Evolutionary conservation across 306 rosid genomes (phyloP).

Genomic region (Carpinus viminea): DNA sequence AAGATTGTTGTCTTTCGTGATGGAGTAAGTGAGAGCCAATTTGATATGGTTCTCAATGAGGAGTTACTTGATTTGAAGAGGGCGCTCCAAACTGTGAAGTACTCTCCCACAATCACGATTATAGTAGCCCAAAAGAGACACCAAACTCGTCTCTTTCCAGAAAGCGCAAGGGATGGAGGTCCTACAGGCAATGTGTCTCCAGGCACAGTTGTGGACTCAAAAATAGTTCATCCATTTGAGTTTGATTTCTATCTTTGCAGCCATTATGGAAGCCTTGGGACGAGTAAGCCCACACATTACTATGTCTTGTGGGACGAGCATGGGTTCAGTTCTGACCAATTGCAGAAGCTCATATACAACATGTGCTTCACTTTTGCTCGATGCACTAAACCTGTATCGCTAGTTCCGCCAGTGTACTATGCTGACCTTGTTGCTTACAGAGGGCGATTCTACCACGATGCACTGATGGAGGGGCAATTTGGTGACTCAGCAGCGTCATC

Average conservation of each 20-base stretch:
- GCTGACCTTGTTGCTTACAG: slow-evolving; percentile 87
- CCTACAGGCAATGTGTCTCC: slow-evolving; percentile 51
- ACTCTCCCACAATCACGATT: slow-evolving; percentile 60
- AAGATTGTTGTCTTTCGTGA: slow-evolving; percentile 69
- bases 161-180: slow-evolving; percentile 42
- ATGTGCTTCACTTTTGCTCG: slow-evolving; percentile 82
- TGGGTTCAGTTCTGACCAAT: slow-evolving; percentile 58
- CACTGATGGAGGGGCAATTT: slow-evolving; percentile 35
- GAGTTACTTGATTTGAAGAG: slow-evolving; percentile 58
- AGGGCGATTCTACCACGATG: slow-evolving; percentile 69
- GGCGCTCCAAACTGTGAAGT: slow-evolving; percentile 33
- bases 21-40: slow-evolving; percentile 79
- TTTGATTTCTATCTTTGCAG: slow-evolving; percentile 79
- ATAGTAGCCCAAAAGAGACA: slow-evolving; percentile 82
- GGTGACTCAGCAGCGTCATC: slow-evolving; percentile 36
- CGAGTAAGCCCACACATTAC: slow-evolving; percentile 88
- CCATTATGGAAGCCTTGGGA: slow-evolving; percentile 70
- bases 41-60: slow-evolving; percentile 85
- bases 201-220: slow-evolving; percentile 74
- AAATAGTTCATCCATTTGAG: slow-evolving; percentile 66
- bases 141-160: slow-evolving; percentile 65
- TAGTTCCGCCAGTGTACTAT: slow-evolving; percentile 81
- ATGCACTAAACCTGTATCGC: slow-evolving; percentile 81
- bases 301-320: slow-evolving; percentile 81
- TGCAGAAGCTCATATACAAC: slow-evolving; percentile 69